These are phyloP conservation scores for Hansenula sp. DNA, from an alignment of 1,139 yeast species.

Conservation along the genomic window DNA sequence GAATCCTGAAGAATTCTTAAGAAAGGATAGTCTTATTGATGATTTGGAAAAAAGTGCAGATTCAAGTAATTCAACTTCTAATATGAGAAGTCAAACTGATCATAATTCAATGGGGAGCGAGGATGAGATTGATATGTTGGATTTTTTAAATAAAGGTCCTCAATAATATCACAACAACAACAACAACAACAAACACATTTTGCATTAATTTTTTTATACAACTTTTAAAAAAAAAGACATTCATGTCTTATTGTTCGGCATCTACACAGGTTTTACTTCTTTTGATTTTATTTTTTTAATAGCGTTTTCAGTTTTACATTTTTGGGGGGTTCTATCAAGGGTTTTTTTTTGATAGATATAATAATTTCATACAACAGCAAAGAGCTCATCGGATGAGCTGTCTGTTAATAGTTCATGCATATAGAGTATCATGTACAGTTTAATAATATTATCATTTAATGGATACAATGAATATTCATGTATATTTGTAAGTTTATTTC, in stretches of 20 bases:
- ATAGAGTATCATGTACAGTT: too few species aligned
- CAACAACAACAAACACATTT: background rate
- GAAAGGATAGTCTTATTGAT: background rate
- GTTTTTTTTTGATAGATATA: too few species aligned
- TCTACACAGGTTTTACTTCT: too few species aligned
- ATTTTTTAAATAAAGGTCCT: constrained; percentile 45
- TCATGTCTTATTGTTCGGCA: too few species aligned
- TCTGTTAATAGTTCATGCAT: too few species aligned
- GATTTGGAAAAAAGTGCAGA: background rate
- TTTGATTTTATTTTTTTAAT: too few species aligned
- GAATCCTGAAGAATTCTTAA: constrained; percentile 5
- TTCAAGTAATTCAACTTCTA: background rate
- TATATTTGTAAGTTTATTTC: background rate
- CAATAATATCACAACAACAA: constrained; percentile 4
- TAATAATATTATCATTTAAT: background rate
- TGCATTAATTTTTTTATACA: too few species aligned
- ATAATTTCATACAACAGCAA: too few species aligned
- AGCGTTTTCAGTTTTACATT: too few species aligned
- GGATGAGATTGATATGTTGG: constrained; percentile 45
- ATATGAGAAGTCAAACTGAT: background rate
- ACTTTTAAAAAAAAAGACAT: too few species aligned
- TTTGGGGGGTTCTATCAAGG: too few species aligned
- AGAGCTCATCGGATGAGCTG: too few species aligned
- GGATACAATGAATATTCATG: background rate
- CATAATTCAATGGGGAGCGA: constrained; percentile 20